phyloP scores from a whole-genome alignment of 257 asterid genomes.

The Cynanchum wilfordii region DNA sequence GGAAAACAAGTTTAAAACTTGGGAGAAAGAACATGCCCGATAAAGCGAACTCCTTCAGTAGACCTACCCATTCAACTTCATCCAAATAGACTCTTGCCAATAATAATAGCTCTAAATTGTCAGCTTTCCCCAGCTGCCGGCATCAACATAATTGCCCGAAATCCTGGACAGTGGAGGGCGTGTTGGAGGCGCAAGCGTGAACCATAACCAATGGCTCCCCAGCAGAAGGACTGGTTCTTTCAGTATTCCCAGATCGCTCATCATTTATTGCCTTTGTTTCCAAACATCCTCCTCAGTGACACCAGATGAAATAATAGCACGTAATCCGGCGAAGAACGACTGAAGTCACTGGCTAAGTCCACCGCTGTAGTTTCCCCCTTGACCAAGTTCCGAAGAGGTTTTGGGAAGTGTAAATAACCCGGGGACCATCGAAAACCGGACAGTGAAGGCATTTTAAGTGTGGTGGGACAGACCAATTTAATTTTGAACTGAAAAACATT shows the following conservation, averaged over 20 bases:
- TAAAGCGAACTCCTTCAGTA: slow-evolving; percentile 85
- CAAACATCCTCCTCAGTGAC: slow-evolving; percentile 52
- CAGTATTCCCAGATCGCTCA: slow-evolving; percentile 60
- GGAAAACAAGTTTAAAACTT: not conserved
- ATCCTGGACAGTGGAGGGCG: slow-evolving; percentile 92
- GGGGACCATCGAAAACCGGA: no score
- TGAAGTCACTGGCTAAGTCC: slow-evolving; percentile 57
- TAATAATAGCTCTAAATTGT: slow-evolving; percentile 66
- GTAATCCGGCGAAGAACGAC: slow-evolving; percentile 73
- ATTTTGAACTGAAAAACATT: no score
- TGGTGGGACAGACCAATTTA: no score
- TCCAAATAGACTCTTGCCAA: slow-evolving; percentile 96
- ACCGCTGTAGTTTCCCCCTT: slow-evolving; percentile 68
- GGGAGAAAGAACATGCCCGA: slow-evolving; percentile 38
- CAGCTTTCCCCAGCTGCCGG: slow-evolving; percentile 79
- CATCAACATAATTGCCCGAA: slow-evolving; percentile 71
- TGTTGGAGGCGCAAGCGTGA: slow-evolving; percentile 72
- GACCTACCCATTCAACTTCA: slow-evolving; percentile 99
- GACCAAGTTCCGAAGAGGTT: slow-evolving; percentile 64
- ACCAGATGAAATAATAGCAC: slow-evolving; percentile 77
- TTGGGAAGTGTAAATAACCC: slow-evolving; percentile 60
- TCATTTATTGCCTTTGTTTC: no score
- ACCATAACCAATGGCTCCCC: slow-evolving; percentile 89
- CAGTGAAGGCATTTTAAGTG: slow-evolving; percentile 51
- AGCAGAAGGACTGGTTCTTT: slow-evolving; percentile 67